These are phyloP conservation scores for Candida ulmi DNA, from an alignment of 805 yeast genomes.

Conservation along the genomic window DNA sequence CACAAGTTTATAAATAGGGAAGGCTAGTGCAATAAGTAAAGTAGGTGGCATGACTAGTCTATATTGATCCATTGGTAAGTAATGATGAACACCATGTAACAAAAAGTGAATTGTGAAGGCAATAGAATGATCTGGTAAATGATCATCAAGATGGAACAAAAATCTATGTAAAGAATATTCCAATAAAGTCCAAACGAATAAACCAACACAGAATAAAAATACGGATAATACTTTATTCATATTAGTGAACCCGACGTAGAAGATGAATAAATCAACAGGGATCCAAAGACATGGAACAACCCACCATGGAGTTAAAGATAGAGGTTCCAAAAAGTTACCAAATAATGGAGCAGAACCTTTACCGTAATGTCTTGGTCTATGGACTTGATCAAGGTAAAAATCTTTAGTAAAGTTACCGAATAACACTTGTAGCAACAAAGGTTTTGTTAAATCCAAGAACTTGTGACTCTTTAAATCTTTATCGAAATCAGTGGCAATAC, in stretches of 20 bases:
- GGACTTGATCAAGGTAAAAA: constrained; percentile 92
- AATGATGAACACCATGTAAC: constrained; percentile 95
- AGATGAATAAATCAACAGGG: constrained; percentile 65
- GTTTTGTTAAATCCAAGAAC: constrained; percentile 80
- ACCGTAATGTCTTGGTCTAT: constrained; percentile 97
- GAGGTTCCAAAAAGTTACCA: constrained; percentile 91
- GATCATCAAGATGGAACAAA: constrained; percentile 84
- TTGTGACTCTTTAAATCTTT: constrained; percentile 72
- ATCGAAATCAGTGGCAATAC: constrained; percentile 71
- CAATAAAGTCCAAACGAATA: constrained; percentile 87
- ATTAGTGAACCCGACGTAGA: constrained; percentile 52
- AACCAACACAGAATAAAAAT: constrained; percentile 68
- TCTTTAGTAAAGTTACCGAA: constrained; percentile 74
- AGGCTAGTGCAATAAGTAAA: constrained; percentile 61
- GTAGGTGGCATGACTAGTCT: constrained; percentile 98
- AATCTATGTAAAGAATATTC: constrained; percentile 89
- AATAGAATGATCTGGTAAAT: constrained; percentile 73
- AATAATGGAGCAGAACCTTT: constrained; percentile 94
- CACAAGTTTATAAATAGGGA: constrained; percentile 77
- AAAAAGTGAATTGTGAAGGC: constrained; percentile 83
- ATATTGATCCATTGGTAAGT: constrained; percentile 91
- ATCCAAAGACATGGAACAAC: constrained; percentile 85
- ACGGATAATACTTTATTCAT: constrained; percentile 39
- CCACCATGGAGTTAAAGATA: constrained; percentile 92
- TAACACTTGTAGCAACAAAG: constrained; percentile 77